Evolutionary conservation across 805 yeast species (phyloP), one percentile per base, ranked within the genome.

Genomic region (Teunomyces stri): DNA sequence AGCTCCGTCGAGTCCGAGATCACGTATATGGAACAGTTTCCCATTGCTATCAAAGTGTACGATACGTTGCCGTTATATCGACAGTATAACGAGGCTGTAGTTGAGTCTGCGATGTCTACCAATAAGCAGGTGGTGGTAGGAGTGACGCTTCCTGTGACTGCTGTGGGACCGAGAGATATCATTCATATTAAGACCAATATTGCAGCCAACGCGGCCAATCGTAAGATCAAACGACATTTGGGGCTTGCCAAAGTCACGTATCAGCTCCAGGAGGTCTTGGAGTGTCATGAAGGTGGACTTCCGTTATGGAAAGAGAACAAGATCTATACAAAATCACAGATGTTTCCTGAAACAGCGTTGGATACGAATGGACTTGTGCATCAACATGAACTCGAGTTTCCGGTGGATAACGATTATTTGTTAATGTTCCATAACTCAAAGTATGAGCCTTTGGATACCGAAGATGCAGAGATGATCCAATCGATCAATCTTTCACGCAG

Each of bases 141-240:
- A 18, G 66, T 78, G 42, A 63, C 67, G 5, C 53, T 83, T 15
- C 79, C 82, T 1, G 70, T 72, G 5, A 70, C 81, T 5, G 76
- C 84, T 28, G 71, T 82, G n/a, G 84, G 87, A 1, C 84, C 84
- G 0, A 70, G 69, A 43, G 89, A 84, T 57, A 61, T 65, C 5
- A 56, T 82, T 6, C 53, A 57, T 5, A 44, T 81, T 5, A 58
- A 61, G 28, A 54, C 74, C 15, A 72, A 71, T 34, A 57, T 81
- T 1, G 64, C 65, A 53, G 76, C 74, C 39, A 79, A 73, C 55
- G 54, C 66, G 3, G 47, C 58, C 30, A 59, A 62, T 52, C 60
- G 66, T 48, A 59, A 58, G 21, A 53, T 66, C 12, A 64, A 58
- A 42, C 65, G 60, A 40, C 57, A 59, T 36, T 57, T 73, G 15